Percentiles rank a stretch among this genome's conserved stretches.
These are phyloP conservation scores for Vachellia collinsii DNA, from an alignment of 306 rosid species.

Conservation along the genomic window DNA sequence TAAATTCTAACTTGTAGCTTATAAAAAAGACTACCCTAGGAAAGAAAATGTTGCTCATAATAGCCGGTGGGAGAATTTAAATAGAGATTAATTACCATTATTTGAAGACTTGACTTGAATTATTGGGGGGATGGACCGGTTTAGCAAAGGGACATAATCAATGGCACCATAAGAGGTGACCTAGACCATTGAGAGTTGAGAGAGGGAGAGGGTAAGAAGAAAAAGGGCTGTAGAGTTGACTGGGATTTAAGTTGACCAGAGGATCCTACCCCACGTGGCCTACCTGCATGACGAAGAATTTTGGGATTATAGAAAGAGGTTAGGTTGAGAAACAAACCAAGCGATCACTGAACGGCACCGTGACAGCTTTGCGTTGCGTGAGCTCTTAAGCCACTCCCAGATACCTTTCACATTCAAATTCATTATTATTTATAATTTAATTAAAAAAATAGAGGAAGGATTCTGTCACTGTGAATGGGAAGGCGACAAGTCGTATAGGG, in stretches of 20 bases:
- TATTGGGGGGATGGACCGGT: slow-evolving; percentile 44
- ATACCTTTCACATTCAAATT: slow-evolving; percentile 57
- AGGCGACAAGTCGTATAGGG: not conserved
- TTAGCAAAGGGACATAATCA: not conserved
- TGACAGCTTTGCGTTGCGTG: slow-evolving; percentile 48
- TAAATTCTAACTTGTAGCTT: too few species aligned
- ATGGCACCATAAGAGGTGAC: slow-evolving; percentile 5
- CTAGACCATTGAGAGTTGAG: slow-evolving; percentile 1
- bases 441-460: not conserved
- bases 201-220: slow-evolving; percentile 44
- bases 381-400: slow-evolving; percentile 21
- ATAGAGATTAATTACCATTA: slow-evolving; percentile 21
- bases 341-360: slow-evolving; percentile 44
- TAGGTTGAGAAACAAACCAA: slow-evolving; percentile 52
- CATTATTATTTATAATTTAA: not conserved
- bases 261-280: slow-evolving; percentile 76
- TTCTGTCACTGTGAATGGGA: not conserved
- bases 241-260: slow-evolving; percentile 62
- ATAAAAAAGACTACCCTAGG: too few species aligned
- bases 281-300: slow-evolving; percentile 56
- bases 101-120: slow-evolving; percentile 46
- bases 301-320: slow-evolving; percentile 38
- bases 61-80: too few species aligned
- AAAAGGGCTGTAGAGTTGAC: slow-evolving; percentile 61
- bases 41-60: too few species aligned